A percentile compares a stretch with the other conserved stretches of the same genome.
Conservation (phyloP, 2,329 filamentous ascomycete genomes). For the Penicillium sp. region DNA sequence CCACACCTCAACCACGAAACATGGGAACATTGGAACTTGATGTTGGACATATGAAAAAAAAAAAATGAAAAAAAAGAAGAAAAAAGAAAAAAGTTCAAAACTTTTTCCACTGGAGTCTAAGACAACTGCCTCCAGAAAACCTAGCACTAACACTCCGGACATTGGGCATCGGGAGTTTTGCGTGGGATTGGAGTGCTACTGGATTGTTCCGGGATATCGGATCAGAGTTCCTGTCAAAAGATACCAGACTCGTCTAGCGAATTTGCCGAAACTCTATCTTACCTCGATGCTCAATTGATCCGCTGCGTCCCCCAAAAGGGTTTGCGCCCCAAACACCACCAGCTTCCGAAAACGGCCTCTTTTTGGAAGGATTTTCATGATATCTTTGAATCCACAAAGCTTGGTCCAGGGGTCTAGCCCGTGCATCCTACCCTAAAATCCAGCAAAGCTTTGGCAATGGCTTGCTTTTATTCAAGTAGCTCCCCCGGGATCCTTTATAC, state of each 20-base stretch:
- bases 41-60: no score
- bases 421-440: slow-evolving; percentile 2
- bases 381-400: slow-evolving; percentile 3
- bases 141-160: neutral
- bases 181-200: neutral
- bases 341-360: slow-evolving; percentile 17
- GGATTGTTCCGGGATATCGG: neutral
- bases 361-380: slow-evolving; percentile 4
- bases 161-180: neutral
- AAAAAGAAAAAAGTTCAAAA: no score
- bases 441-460: neutral
- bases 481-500: neutral
- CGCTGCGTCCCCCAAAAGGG: neutral
- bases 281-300: neutral
- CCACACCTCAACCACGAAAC: neutral
- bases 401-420: slow-evolving; percentile 17
- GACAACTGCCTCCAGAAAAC: neutral
- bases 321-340: neutral
- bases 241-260: neutral
- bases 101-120: neutral
- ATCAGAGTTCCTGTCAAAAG: no score
- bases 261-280: neutral
- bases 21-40: neutral
- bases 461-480: slow-evolving; percentile 1
- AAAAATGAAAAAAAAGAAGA: no score